Percentiles rank a stretch among this genome's conserved stretches.
Evolutionary conservation across 164 flowering plant species (phyloP).

Genomic region (Pachysandra terminalis): DNA sequence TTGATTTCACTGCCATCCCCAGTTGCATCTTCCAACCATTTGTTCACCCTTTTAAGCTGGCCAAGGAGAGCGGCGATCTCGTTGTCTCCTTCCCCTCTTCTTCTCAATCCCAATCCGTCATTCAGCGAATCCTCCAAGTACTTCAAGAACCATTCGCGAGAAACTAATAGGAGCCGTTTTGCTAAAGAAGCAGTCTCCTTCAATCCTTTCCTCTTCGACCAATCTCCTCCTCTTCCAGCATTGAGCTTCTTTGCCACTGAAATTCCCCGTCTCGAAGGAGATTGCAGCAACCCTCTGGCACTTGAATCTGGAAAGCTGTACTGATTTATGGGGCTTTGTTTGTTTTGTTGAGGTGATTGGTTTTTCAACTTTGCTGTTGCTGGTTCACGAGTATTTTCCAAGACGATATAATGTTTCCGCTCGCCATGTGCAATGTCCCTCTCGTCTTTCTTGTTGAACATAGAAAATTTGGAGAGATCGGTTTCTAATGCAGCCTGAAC

Average conservation of each 20-base stretch:
- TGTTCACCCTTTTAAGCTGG: conserved; percentile 56
- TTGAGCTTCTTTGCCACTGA: conserved; percentile 21
- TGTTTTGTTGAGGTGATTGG: conserved; percentile 23
- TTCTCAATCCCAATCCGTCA: conserved; percentile 32
- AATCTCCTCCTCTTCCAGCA: conserved; percentile 21
- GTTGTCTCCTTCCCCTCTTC: conserved; percentile 16
- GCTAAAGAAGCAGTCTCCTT: conserved; percentile 39
- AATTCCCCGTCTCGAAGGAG: conserved; percentile 17
- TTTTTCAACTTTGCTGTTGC: conserved; percentile 11
- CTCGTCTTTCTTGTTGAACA: conserved; percentile 31
- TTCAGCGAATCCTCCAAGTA: conserved; percentile 46
- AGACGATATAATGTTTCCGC: conserved; percentile 26
- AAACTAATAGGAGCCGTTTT: conserved; percentile 32
- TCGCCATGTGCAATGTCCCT: conserved; percentile 16
- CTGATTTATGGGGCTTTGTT: conserved; percentile 20
- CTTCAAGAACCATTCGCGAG: conserved; percentile 54
- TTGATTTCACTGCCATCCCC: conserved; percentile 29
- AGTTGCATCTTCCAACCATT: conserved; percentile 50
- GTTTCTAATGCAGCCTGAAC: conserved; percentile 54
- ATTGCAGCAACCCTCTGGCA: conserved; percentile 13
- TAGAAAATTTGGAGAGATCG: conserved; percentile 44
- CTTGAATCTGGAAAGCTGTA: conserved; percentile 6
- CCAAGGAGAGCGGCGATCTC: conserved; percentile 38
- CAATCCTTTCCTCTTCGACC: conserved; percentile 29
- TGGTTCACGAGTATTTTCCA: conserved; percentile 29